Conservation (phyloP, 2,329 filamentous ascomycete genomes). For the Pseudonectria foliicola region DNA sequence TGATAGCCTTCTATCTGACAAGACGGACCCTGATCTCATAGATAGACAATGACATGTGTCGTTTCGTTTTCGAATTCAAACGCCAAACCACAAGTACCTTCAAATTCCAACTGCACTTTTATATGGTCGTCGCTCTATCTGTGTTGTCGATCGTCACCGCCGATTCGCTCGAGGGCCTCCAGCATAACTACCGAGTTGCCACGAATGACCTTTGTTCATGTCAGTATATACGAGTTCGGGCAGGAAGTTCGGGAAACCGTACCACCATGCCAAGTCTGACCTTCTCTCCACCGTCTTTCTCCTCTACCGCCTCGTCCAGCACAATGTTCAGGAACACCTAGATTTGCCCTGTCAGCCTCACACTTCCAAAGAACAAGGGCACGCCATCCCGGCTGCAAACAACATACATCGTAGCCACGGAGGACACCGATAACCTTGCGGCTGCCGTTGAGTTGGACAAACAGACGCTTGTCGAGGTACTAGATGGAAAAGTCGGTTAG, state of each 20-base stretch:
- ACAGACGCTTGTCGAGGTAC: conserved; percentile 99
- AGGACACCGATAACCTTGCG: conserved; percentile 93
- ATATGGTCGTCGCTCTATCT: conserved; percentile 12
- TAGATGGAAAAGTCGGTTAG: conserved; percentile 34
- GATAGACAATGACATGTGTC: conserved; percentile 1
- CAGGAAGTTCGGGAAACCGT: conserved; percentile 31
- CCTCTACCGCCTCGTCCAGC: conserved; percentile 91
- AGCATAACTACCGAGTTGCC: conserved; percentile 99
- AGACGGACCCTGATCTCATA: conserved; percentile 17
- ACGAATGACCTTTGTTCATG: conserved; percentile 67
- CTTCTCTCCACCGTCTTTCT: conserved; percentile 88
- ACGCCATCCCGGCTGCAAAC: not conserved
- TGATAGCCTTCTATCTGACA: conserved; percentile 21
- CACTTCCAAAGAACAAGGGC: too few relatives aligned
- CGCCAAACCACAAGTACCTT: conserved; percentile 25
- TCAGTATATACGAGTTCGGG: conserved; percentile 17
- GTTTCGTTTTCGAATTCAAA: conserved; percentile 27
- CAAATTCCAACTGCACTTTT: conserved; percentile 11
- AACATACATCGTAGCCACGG: conserved; percentile 86
- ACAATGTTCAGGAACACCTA: conserved; percentile 98
- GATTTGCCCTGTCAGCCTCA: conserved; percentile 7
- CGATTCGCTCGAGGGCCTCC: conserved; percentile 68
- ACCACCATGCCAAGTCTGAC: conserved; percentile 87
- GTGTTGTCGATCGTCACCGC: conserved; percentile 47
- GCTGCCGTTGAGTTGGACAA: conserved; percentile 95